Base-by-base conservation (phyloP, 2,329 filamentous ascomycete genomes). In the Cytospora chrysosperma region DNA sequence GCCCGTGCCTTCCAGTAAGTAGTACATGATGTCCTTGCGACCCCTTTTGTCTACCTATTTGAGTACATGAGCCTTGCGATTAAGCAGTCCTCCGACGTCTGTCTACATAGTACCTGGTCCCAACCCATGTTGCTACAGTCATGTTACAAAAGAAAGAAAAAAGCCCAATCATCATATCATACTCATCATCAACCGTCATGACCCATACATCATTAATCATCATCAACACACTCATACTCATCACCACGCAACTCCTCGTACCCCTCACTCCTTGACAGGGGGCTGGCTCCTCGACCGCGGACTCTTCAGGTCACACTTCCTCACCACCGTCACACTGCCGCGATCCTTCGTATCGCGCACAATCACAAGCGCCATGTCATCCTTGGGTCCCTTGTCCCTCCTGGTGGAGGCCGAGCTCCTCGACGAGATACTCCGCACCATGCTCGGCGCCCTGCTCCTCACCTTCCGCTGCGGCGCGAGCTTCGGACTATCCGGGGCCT, bases 321-420 rank as follows among this genome's bases (percentile, higher is more conserved):
- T 49, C 28, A 67, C 28, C 12, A 67, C 63, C 24, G 64, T 61
- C 34, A 65, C 40, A 10, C 53, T 65, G 15, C 56, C 59, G 21
- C 63, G 24, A 13, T 67, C 65, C 40, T 56, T 59, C 13, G 65
- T 43, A 10, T 65, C 64, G 5, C 65, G 59, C 12, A 67, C 65
- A 27, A 67, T 50, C 40, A 67, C 65, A 4, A 67, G 65, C 32
- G 61, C 64, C 7, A 65, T 57, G 32, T 67, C 65, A n/a, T 67
- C 63, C 58, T 60, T 64, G 53, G 24, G 47, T 6, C 53, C 54
- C 2, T n/a, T 40, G 2, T 51, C 51, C 62, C 56, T 59, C 54
- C 59, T 60, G 13, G 10, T 61, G 47, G 17, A 55, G 27, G 63
- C 53, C 54, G 64, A 61, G 13, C 57, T 43, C 37, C 64, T 58